Evolutionary conservation across 345 rosid species (phyloP).

Genomic region (Citrus australasica): DNA sequence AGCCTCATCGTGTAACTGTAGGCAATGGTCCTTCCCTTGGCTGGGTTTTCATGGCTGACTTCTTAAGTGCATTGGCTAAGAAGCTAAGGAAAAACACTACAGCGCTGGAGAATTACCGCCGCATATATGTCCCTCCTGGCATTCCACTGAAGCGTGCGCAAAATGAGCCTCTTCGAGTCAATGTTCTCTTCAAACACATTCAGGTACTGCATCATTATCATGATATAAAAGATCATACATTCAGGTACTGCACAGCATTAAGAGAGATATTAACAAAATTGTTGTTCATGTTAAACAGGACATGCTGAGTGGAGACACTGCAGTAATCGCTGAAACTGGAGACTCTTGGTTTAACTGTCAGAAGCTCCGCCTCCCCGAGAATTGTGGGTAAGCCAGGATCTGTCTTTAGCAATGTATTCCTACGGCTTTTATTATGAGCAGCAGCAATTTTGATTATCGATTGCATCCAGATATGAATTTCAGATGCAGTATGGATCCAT

Average conservation of each 20-base stretch:
- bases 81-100: conserved; percentile 57
- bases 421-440: neutral
- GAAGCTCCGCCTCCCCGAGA: conserved; percentile 67
- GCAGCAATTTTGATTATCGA: neutral
- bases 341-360: conserved; percentile 86
- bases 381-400: conserved; percentile 50
- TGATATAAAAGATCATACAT: neutral
- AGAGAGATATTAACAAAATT: neutral
- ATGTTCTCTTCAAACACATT: conserved; percentile 66
- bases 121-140: conserved; percentile 61
- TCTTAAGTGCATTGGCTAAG: conserved; percentile 56
- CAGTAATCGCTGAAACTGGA: conserved; percentile 75
- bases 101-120: conserved; percentile 56
- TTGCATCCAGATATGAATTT: conserved; percentile 53
- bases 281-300: conserved; percentile 27
- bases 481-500: conserved; percentile 86
- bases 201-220: conserved; percentile 40
- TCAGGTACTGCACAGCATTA: too few relatives aligned
- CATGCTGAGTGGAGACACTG: conserved; percentile 46
- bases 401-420: neutral
- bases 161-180: conserved; percentile 62
- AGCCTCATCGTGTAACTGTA: conserved; percentile 63
- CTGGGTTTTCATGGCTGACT: conserved; percentile 76
- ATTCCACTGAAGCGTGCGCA: conserved; percentile 44
- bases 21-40: conserved; percentile 74